Evolutionary conservation across 78 protist species (phyloP), one percentile per base, ranked within the genome.

Genomic region (Dictyostelium capitatum): DNA sequence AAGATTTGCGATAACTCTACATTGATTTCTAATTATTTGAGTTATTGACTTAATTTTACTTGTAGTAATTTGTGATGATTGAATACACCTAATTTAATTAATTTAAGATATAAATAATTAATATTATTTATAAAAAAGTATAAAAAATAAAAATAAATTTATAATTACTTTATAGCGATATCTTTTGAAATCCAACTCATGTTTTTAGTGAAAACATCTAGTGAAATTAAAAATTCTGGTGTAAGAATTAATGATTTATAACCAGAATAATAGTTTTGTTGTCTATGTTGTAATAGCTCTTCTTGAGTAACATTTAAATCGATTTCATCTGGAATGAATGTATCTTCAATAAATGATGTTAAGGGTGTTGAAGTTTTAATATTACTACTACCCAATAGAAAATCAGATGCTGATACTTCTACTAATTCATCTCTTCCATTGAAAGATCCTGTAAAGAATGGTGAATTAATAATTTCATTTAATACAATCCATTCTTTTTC

Each of bases 191-290:
- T 25, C 65, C 51, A 54, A 54, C 23, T 48, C 83, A 79, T 79
- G 56, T 54, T 54, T 79, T 79, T 12, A 17, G 41, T 28, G 51
- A 79, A 79, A n/a, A 37, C 37, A 15, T 41, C 30, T 3, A 79
- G 43, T 6, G 83, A 79, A 3, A 32, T 54, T 54, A 79, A 37
- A 20, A 79, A 79, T 37, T 79, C 83, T 54, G 83, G 83, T 20
- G 83, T 79, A 15, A 37, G 23, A 56, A 79, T 79, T 6, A 79
- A 37, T 15, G 83, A 79, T 32, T 32, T 51, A 14, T 19, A 23
- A 6, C 46, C 46, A 74, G 51, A 12, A 47, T 46, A n/a, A 5
- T 8, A 1, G 1, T 32, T 37, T 46, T 74, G 53, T 30, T 41
- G 59, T 20, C 7, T 32, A 32, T 32, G 17, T 67, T 1, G 75